Base-by-base conservation (phyloP, 805 yeast genomes). In the Scheffersomyces amazonensis region DNA sequence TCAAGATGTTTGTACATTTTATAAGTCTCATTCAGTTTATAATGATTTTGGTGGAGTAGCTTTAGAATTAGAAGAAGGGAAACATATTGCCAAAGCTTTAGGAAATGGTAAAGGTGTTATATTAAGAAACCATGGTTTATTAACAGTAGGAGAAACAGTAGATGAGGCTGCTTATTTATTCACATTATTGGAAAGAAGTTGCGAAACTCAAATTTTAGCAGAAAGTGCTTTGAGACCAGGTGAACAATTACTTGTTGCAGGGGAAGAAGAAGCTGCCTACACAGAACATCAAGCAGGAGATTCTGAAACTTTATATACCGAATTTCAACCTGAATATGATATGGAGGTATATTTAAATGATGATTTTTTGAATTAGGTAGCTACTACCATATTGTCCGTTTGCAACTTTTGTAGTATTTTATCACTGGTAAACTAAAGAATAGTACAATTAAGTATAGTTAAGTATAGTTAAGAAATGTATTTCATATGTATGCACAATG, bases 1-100 rank as follows among this genome's bases (percentile, higher is more conserved):
- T 62, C 95, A 86, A 64, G 95, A 87, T 49, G 83, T 69, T 3
- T 83, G 90, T 56, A 64, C 70, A 9, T 77, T 87, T 49, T 81
- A 81, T 68, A 75, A 80, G 24, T 64, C 66, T 34, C 93, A 84
- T 44, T 60, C 80, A 1, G 89, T 86, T 3, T 83, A 83, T 59
- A 42, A 52, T 15, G 76, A 78, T 53, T 85, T 84, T 58, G 93
- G 93, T 21, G 95, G 95, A 28, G 86, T 86, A 39, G 95, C 88
- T 0, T 30, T 63, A 8, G 65, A 63, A 17, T 50, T 51, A 10
- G 49, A 50, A 25, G 69, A 63, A 41, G 69, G 69, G 2, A 20
- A 35, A 0, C 50, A 48, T 15, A 63, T 63, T 31, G 69, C 67
- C 5, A 41, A 43, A 12, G 56, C 66, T 7, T 41, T 59, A 16